Base-by-base conservation (phyloP, 2,329 filamentous ascomycete species). In the Penicillium sp. region DNA sequence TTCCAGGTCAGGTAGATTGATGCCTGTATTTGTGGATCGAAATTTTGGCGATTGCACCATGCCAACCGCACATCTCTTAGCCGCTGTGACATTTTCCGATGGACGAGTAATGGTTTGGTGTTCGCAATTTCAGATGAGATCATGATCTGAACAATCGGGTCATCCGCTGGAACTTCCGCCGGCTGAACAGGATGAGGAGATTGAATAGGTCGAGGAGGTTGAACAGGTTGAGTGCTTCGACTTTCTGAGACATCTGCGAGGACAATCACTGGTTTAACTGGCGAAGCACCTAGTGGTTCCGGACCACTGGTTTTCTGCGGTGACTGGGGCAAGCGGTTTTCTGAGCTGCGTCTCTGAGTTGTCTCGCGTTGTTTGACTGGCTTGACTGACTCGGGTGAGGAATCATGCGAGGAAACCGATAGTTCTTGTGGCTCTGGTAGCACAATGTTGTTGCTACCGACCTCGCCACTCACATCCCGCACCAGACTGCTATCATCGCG, bases 1-100 rank as follows among this genome's bases (percentile, higher is more conserved):
- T 87, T 87, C 87, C 90, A 96, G 0, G 90, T 94, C 54, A 97
- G 81, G 65, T 94, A 88, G 19, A 95, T 77, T 0, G 79, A 76
- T 5, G 81, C 75, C 2, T 80, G 74, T 25, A 81, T 70, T 3
- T 82, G 77, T 2, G 77, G 73, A 2, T 77, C 72, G 46, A 85
- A 81, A 1, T 71, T 72, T 68, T 92, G 87, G 53, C 81, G 80
- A 13, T 78, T 75, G 65, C 88, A 84, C 90, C 91, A 97, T 13
- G 83, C 84, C 38, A 84, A 71, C 41, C 87, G 83, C 6, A 92
- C 84, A 55, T 88, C 78, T 59, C 83, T 82, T 6, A 97, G 77
- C 2, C 82, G 79, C 67, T 90, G 89, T 34, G 83, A 84, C 58
- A 90, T 80, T 64, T 84, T 85, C 39, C 89, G 84, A 49, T 82